These are phyloP conservation scores for Colletotrichum sp. DNA, from an alignment of 2,329 filamentous ascomycete genomes.

Conservation along the genomic window DNA sequence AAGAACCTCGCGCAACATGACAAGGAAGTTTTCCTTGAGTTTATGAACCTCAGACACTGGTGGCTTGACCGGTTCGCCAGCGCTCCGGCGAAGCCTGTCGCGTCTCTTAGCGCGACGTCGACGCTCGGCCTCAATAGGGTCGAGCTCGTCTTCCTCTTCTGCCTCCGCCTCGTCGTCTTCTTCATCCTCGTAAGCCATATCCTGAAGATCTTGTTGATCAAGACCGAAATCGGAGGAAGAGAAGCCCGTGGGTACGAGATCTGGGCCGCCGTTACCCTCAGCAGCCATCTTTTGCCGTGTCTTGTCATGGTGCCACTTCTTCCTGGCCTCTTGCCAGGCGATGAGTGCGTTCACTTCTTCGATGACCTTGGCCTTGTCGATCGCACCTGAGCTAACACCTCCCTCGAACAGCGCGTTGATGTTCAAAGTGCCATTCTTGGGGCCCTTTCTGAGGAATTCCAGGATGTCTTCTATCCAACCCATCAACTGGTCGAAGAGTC, in stretches of 20 bases:
- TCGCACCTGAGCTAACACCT: conserved; percentile 67
- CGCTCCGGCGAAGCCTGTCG: conserved; percentile 79
- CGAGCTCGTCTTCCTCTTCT: conserved; percentile 78
- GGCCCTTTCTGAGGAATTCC: conserved; percentile 88
- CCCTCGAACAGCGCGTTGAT: conserved; percentile 94
- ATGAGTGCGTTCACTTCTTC: conserved; percentile 86
- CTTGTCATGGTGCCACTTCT: conserved; percentile 98
- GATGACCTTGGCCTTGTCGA: conserved; percentile 77
- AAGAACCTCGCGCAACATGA: conserved; percentile 82
- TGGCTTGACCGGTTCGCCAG: conserved; percentile 86
- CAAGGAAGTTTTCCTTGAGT: conserved; percentile 78
- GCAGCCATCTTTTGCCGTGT: conserved; percentile 99
- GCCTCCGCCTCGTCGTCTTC: conserved; percentile 70
- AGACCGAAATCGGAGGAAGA: conserved; percentile 88
- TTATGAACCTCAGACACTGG: conserved; percentile 80
- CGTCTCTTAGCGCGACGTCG: conserved; percentile 77
- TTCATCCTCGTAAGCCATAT: conserved; percentile 79
- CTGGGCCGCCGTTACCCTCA: conserved; percentile 62
- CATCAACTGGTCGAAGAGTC: conserved; percentile 95
- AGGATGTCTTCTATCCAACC: conserved; percentile 96
- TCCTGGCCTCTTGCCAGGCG: conserved; percentile 91
- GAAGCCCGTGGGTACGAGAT: conserved; percentile 67
- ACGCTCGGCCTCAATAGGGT: conserved; percentile 88
- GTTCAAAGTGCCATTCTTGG: conserved; percentile 84
- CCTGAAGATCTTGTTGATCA: conserved; percentile 83